phyloP scores from a whole-genome alignment of 495 filamentous ascomycete species.

The Penicillium maclennaniae region DNA sequence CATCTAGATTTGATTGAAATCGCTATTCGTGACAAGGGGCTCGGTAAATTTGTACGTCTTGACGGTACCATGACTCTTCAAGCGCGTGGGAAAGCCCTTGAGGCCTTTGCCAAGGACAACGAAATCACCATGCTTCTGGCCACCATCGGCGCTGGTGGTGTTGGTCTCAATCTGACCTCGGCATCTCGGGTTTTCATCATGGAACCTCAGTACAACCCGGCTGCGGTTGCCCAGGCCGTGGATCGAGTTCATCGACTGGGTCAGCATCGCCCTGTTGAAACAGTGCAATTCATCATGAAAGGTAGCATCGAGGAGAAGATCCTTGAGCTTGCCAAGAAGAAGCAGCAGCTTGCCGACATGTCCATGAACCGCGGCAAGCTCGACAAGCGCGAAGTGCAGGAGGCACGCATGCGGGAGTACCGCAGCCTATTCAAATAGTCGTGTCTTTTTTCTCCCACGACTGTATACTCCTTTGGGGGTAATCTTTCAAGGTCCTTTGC shows the following conservation, averaged over 20 bases:
- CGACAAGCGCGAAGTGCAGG: slow-evolving; percentile 70
- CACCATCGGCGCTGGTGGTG: slow-evolving; percentile 86
- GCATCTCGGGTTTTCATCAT: slow-evolving; percentile 89
- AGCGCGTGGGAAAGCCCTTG: slow-evolving; percentile 66
- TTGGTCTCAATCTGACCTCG: slow-evolving; percentile 85
- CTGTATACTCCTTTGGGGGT: background rate
- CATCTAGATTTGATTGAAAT: slow-evolving; percentile 91
- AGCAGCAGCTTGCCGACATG: slow-evolving; percentile 80
- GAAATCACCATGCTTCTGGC: slow-evolving; percentile 76
- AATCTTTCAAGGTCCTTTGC: no score
- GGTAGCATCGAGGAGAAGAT: slow-evolving; percentile 94
- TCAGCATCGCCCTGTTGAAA: slow-evolving; percentile 78
- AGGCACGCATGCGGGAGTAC: slow-evolving; percentile 74
- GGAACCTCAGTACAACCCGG: slow-evolving; percentile 97
- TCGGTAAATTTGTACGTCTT: slow-evolving; percentile 67
- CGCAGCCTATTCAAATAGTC: slow-evolving; percentile 72
- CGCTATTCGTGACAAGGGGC: slow-evolving; percentile 63
- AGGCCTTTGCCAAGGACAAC: slow-evolving; percentile 69
- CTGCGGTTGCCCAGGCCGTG: slow-evolving; percentile 87
- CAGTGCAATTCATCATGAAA: slow-evolving; percentile 81
- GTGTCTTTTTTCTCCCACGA: background rate
- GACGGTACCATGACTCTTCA: slow-evolving; percentile 81
- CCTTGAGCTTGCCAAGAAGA: slow-evolving; percentile 81
- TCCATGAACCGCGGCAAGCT: slow-evolving; percentile 71
- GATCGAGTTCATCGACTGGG: slow-evolving; percentile 93